Base-by-base conservation (phyloP, 2,329 filamentous ascomycete genomes). In the Nemania abortiva region DNA sequence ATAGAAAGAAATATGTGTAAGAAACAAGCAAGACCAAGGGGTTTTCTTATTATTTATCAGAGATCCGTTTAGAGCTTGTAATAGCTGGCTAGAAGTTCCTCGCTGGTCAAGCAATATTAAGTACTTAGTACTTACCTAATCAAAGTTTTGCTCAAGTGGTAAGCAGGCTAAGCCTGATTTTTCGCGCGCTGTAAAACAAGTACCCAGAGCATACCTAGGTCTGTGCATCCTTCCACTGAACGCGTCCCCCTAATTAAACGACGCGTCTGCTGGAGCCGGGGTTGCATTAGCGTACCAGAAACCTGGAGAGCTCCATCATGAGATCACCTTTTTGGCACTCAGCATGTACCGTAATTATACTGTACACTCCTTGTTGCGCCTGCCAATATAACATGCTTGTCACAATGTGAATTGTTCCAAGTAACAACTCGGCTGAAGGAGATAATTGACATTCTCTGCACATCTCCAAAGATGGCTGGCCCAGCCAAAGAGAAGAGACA, bases 401-500 rank as follows among this genome's bases (percentile, higher is more conserved):
- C 22, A 61, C 60, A 52, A 70, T 65, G 67, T 63, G 52, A 70
- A 67, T 57, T 57, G 37, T 34, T 47, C 29, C 29, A 13, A 57
- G 34, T 18, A 57, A 31, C 31, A 55, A 42, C 22, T 20, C 37
- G 22, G 15, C 24, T n/a, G 47, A 70, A 54, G 6, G 27, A 39
- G 47, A 45, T 18, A 59, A 27, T 58, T 65, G 27, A 27, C 47
- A 62, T 61, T 57, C 47, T 15, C 31, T 20, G 37, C 37, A 57
- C 29, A 37, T 47, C 37, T 37, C 42, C 64, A 71, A 53, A 37
- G 10, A 84, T 84, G 82, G 77, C 81, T 18, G 78, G 79, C 34
- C 76, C 80, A 15, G 69, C 84, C 0, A 84, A 84, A 31, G 82
- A 79, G 63, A 92, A 91, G 80, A 92, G 91, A 75, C 93, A 98